phyloP scores from a whole-genome alignment of 441 rosid genomes.

The Capsella rubella region DNA sequence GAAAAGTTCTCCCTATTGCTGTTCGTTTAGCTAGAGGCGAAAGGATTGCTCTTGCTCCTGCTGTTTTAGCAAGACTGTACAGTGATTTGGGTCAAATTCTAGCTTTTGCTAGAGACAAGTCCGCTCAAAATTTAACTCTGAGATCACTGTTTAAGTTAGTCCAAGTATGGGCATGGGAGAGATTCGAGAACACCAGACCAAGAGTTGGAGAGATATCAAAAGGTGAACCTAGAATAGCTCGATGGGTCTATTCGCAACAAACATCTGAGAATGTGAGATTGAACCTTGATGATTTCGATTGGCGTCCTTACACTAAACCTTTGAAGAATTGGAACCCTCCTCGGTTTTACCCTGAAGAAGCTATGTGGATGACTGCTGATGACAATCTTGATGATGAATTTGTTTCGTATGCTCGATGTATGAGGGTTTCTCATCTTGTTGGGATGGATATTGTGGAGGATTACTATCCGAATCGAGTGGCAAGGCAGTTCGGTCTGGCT shows the following conservation, averaged over 20 bases:
- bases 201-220: conserved; percentile 27
- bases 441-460: conserved; percentile 47
- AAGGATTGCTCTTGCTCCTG: conserved; percentile 51
- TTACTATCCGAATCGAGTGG: conserved; percentile 65
- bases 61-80: conserved; percentile 52
- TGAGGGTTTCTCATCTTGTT: conserved; percentile 52
- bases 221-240: conserved; percentile 53
- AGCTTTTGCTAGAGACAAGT: not conserved
- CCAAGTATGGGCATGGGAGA: conserved; percentile 72
- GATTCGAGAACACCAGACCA: conserved; percentile 47
- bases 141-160: conserved; percentile 51
- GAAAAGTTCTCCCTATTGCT: conserved; percentile 40
- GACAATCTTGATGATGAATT: conserved; percentile 43
- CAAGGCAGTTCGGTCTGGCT: conserved; percentile 64
- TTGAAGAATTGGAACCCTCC: conserved; percentile 28
- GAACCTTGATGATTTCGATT: conserved; percentile 46
- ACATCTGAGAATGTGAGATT: conserved; percentile 21
- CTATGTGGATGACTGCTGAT: conserved; percentile 38
- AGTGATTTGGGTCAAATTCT: conserved; percentile 46
- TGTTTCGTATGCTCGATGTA: conserved; percentile 48
- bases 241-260: conserved; percentile 45
- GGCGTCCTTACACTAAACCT: conserved; percentile 60
- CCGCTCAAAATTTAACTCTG: conserved; percentile 12
- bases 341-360: conserved; percentile 48
- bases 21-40: conserved; percentile 52